Conservation (phyloP, 2,329 filamentous ascomycete genomes). For the Diaporthe capsici region DNA sequence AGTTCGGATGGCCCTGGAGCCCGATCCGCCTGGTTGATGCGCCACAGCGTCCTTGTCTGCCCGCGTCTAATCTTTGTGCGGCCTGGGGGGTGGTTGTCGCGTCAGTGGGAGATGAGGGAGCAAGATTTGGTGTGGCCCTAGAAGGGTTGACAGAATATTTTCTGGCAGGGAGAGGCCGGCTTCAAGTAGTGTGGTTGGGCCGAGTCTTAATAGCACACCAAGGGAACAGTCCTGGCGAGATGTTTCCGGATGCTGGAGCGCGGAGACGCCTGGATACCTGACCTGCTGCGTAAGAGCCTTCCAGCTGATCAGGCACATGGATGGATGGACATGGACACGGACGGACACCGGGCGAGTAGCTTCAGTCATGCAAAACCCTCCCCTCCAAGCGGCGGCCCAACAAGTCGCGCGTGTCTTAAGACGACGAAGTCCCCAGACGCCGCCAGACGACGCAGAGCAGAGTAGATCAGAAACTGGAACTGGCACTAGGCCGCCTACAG, state of each 20-base stretch:
- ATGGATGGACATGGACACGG: conserved; percentile 37
- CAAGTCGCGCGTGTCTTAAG: conserved; percentile 31
- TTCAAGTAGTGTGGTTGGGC: conserved; percentile 41
- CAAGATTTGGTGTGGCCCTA: conserved; percentile 39
- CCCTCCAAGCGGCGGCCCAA: conserved; percentile 37
- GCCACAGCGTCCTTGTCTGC: conserved; percentile 40
- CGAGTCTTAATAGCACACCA: conserved; percentile 38
- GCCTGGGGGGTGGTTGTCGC: conserved; percentile 35
- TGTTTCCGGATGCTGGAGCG: conserved; percentile 36
- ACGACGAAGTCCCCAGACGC: conserved; percentile 26
- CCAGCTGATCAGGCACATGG: conserved; percentile 39
- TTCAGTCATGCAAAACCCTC: conserved; percentile 37
- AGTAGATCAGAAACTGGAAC: conserved; percentile 15
- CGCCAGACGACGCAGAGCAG: conserved; percentile 6
- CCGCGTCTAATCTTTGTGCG: conserved; percentile 39
- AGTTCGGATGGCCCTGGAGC: conserved; percentile 39
- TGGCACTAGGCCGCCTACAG: conserved; percentile 25
- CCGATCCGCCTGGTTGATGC: conserved; percentile 38
- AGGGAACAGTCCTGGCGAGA: conserved; percentile 39
- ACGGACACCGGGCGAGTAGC: conserved; percentile 34
- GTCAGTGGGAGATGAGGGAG: conserved; percentile 38
- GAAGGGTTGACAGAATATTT: conserved; percentile 39
- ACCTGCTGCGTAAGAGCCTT: conserved; percentile 37
- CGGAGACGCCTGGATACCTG: conserved; percentile 38
- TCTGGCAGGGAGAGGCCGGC: conserved; percentile 42